Evolutionary conservation across 352 stramenopile species (phyloP), one percentile per base, ranked within the genome.

Genomic region (Globisporangium emineosum): DNA sequence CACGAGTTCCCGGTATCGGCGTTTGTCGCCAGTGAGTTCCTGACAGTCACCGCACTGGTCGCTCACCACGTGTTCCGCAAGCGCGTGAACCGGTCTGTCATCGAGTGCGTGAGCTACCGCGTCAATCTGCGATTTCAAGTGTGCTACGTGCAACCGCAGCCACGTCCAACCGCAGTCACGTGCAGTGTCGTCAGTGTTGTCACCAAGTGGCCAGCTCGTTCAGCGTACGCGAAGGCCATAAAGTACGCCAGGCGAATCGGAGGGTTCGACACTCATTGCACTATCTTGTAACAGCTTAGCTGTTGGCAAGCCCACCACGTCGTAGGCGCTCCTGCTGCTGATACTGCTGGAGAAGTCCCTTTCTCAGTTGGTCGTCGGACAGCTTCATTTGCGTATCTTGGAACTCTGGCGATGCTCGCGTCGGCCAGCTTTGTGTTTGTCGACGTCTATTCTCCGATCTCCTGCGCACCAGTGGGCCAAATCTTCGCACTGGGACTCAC

Each of bases 1-100:
- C 64, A 57, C 21, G 40, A 49, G 15, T 50, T 69, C 5, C 23
- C 25, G 2, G 64, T 40, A 1, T 47, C 35, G 0, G 37, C 23
- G 42, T 63, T 67, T 27, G 58, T 51, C 5, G 29, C 45, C n/a
- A 67, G 54, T 21, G 43, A 52, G 6, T n/a, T 70, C 17, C 42
- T 57, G 2, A 70, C 45, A 0, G 21, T 60, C 21, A 52, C 55
- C 3, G 65, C 45, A 10, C 40, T 70, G 9, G 23, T 67, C n/a
- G 32, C 45, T 0, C 52, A 59, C 32, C 23, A 32, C 17, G 17
- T 58, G 3, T 42, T 69, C 12, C 35, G 21, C 15, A 50, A 32
- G 27, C 37, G 27, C 7, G 15, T 7, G 27, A 43, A 50, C 27
- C 9, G 19, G 5, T 23, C 17, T 3, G 29, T 60, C 12, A 57